phyloP scores from a whole-genome alignment of 805 yeast genomes.

The Wickerhamiella slavikovae region DNA sequence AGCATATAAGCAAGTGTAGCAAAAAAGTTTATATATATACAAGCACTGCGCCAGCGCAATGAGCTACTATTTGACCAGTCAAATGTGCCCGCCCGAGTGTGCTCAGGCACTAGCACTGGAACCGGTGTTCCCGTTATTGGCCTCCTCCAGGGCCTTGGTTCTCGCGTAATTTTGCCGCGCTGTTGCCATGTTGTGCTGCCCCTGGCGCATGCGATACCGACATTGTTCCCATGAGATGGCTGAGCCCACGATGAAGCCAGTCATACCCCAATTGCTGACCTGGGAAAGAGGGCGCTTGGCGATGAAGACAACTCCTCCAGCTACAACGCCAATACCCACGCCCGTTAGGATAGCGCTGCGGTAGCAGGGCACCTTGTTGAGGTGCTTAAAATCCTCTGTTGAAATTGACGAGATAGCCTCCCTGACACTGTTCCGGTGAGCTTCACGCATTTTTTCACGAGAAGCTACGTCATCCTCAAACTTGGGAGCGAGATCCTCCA shows the following conservation, averaged over 20 bases:
- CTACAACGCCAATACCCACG: slow-evolving; percentile 15
- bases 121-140: too few species aligned
- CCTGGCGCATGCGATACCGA: slow-evolving; percentile 43
- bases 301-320: slow-evolving; percentile 13
- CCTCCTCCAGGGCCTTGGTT: too few species aligned
- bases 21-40: too few species aligned
- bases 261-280: slow-evolving; percentile 66
- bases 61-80: too few species aligned
- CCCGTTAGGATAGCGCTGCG: slow-evolving; percentile 20
- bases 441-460: slow-evolving; percentile 4
- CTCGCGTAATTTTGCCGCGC: slow-evolving; percentile 33
- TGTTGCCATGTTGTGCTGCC: slow-evolving; percentile 42
- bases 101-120: too few species aligned
- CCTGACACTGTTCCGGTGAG: slow-evolving; percentile 7
- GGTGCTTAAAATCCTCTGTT: slow-evolving; percentile 15
- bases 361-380: slow-evolving; percentile 19
- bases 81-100: too few species aligned
- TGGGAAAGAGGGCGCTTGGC: slow-evolving; percentile 16
- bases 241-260: slow-evolving; percentile 61
- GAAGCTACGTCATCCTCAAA: slow-evolving; percentile 12
- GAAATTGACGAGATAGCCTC: slow-evolving; percentile 10
- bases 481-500: slow-evolving; percentile 17
- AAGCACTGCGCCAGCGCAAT: too few species aligned
- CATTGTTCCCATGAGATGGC: slow-evolving; percentile 89
- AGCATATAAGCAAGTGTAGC: too few species aligned